Conservation (phyloP, 441 rosid genomes). For the Brassica hybrid region DNA sequence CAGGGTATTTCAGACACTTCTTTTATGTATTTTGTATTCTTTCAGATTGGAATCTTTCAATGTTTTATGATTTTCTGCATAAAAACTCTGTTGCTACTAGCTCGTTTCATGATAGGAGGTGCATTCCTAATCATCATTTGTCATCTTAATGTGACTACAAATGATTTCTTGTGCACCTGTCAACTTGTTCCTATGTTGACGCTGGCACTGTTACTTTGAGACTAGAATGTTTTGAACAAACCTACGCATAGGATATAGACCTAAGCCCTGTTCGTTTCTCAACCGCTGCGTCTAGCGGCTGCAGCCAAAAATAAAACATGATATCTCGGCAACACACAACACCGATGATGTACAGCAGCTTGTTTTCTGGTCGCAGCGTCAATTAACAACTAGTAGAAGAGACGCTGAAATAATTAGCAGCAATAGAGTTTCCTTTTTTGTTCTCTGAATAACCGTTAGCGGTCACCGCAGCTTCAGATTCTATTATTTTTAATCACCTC, state of each 20-base stretch:
- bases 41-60: constrained; percentile 6
- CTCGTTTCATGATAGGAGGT: neutral
- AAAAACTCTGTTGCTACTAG: neutral
- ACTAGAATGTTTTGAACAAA: neutral
- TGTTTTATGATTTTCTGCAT: neutral
- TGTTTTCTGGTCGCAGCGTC: too few relatives aligned
- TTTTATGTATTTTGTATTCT: constrained; percentile 17
- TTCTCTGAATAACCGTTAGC: too few relatives aligned
- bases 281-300: too few relatives aligned
- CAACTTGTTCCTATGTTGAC: neutral
- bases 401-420: too few relatives aligned
- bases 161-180: neutral
- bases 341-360: too few relatives aligned
- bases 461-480: too few relatives aligned
- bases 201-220: neutral
- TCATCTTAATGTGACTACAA: neutral
- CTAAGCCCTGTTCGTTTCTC: too few relatives aligned
- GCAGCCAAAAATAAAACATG: too few relatives aligned
- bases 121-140: neutral
- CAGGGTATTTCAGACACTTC: neutral
- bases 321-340: too few relatives aligned
- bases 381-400: too few relatives aligned
- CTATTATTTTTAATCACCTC: too few relatives aligned
- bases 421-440: too few relatives aligned
- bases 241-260: neutral